phyloP scores from a whole-genome alignment of 306 rosid species.

The Acmispon strigosus region DNA sequence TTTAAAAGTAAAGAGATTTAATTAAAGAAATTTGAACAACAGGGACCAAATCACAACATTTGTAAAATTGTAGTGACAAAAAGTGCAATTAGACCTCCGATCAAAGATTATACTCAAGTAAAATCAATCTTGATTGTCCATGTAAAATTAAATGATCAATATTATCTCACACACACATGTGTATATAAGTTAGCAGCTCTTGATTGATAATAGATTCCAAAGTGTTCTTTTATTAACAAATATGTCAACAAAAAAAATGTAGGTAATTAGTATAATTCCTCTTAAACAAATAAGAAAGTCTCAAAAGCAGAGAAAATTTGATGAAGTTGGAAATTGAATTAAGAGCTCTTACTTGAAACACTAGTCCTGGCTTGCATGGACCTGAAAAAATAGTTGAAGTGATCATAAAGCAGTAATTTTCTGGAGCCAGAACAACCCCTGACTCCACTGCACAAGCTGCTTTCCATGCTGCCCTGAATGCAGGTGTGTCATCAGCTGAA shows the following conservation, averaged over 20 bases:
- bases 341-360: conserved; percentile 56
- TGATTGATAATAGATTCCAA: too few species aligned
- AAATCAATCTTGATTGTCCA: neutral
- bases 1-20: too few species aligned
- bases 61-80: too few species aligned
- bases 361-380: conserved; percentile 87
- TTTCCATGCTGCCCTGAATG: conserved; percentile 88
- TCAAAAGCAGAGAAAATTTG: neutral
- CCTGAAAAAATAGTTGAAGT: conserved; percentile 90
- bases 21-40: too few species aligned
- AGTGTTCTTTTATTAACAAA: too few species aligned
- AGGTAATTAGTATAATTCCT: too few species aligned
- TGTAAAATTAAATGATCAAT: neutral
- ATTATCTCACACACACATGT: neutral
- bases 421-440: conserved; percentile 63
- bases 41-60: too few species aligned
- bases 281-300: too few species aligned
- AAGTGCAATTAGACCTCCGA: too few species aligned
- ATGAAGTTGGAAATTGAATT: neutral
- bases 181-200: too few species aligned
- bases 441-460: conserved; percentile 82
- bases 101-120: too few species aligned
- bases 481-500: conserved; percentile 69
- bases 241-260: too few species aligned
- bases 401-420: conserved; percentile 44